Conservation (phyloP, 2,329 filamentous ascomycete species). For the Hansfordia pulvinata region DNA sequence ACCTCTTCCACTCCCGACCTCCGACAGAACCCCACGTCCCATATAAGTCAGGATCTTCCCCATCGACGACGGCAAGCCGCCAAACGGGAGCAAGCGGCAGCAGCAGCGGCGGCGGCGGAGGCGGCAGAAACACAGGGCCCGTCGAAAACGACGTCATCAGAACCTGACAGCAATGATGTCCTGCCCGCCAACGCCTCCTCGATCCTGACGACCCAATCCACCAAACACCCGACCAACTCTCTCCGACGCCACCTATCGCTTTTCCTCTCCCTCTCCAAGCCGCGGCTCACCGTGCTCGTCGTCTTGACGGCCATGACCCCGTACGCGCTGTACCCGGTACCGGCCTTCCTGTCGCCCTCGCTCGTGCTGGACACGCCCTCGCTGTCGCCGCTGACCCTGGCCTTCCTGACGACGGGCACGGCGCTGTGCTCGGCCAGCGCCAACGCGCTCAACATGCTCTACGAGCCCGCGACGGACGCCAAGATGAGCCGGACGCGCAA, state of each 20-base stretch:
- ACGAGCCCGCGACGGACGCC: conserved; percentile 81
- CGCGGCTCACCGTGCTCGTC: conserved; percentile 80
- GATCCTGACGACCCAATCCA: conserved; percentile 36
- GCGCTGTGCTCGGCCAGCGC: conserved; percentile 81
- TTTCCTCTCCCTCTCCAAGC: conserved; percentile 88
- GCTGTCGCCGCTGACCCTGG: conserved; percentile 76
- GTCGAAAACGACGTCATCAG: neutral
- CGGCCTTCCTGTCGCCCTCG: conserved; percentile 63
- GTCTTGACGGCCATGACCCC: conserved; percentile 82
- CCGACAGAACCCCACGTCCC: conserved; percentile 4
- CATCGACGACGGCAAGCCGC: conserved; percentile 13
- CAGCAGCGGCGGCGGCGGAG: neutral
- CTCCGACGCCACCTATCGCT: conserved; percentile 58
- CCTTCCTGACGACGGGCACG: conserved; percentile 85
- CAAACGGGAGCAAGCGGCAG: conserved; percentile 6
- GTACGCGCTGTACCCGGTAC: conserved; percentile 88
- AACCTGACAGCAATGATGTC: conserved; percentile 9
- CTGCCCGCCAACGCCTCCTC: conserved; percentile 40
- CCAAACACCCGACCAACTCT: conserved; percentile 33
- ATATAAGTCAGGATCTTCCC: conserved; percentile 9
- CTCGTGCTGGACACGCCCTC: conserved; percentile 55
- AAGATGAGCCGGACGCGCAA: conserved; percentile 91
- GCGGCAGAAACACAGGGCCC: conserved; percentile 1
- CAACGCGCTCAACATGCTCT: conserved; percentile 94
- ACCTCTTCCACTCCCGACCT: no score